These are phyloP conservation scores for Phytopythium litorale DNA, from an alignment of 352 stramenopile species.

Conservation along the genomic window DNA sequence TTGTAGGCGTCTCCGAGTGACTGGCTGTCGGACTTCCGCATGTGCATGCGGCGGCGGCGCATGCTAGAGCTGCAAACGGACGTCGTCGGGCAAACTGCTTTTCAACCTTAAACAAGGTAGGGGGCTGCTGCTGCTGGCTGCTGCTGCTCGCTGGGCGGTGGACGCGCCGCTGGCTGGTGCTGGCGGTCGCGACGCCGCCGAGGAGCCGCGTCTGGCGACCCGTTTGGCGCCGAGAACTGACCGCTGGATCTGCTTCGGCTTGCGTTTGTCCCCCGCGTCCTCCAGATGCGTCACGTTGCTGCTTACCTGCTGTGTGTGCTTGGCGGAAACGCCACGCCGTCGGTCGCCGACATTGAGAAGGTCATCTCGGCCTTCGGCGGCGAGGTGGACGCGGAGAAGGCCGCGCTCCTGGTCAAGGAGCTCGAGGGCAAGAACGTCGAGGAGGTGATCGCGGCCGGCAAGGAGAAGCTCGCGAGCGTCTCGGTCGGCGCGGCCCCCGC, in stretches of 20 bases:
- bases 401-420: slow-evolving; percentile 84
- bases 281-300: slow-evolving; percentile 91
- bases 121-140: slow-evolving; percentile 7
- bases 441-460: slow-evolving; percentile 80
- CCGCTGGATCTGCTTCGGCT: not conserved
- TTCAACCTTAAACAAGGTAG: slow-evolving; percentile 90
- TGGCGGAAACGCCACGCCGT: slow-evolving; percentile 74
- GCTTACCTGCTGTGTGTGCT: slow-evolving; percentile 88
- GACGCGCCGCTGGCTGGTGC: not conserved
- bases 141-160: not conserved
- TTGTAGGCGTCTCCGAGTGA: slow-evolving; percentile 69
- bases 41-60: not conserved
- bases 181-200: not conserved
- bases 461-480: slow-evolving; percentile 81
- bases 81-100: slow-evolving; percentile 79
- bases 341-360: slow-evolving; percentile 79
- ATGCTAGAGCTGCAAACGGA: slow-evolving; percentile 34
- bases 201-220: not conserved
- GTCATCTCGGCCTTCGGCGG: slow-evolving; percentile 80
- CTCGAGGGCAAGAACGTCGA: slow-evolving; percentile 88
- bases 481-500: slow-evolving; percentile 58
- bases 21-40: slow-evolving; percentile 72
- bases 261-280: not conserved
- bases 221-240: not conserved
- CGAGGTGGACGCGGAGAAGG: slow-evolving; percentile 73